A percentile compares a stretch with the other conserved stretches of the same genome.
Conservation (phyloP, 2,329 filamentous ascomycete species). For the Periconia digitata region DNA sequence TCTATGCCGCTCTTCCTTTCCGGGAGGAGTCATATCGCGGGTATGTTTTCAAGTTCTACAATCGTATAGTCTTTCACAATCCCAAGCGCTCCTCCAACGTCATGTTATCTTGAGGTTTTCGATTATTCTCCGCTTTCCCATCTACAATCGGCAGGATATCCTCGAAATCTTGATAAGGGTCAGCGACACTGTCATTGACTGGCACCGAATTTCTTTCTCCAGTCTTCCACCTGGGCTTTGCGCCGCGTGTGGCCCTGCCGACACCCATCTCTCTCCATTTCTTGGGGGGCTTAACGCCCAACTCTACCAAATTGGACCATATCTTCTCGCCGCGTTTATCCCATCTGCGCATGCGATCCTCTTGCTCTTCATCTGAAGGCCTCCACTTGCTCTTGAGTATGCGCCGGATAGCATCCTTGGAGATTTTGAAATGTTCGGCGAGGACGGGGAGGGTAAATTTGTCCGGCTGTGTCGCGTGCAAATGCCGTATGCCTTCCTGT, state of each 20-base stretch:
- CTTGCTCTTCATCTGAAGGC: constrained; percentile 54
- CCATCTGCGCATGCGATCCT: constrained; percentile 48
- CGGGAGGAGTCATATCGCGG: too few species aligned
- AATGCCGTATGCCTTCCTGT: constrained; percentile 80
- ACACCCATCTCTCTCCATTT: constrained; percentile 54
- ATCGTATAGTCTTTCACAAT: not conserved
- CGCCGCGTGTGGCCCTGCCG: constrained; percentile 29
- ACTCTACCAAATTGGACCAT: constrained; percentile 50
- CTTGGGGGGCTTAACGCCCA: constrained; percentile 59
- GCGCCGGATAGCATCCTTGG: constrained; percentile 80
- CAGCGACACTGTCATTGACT: constrained; percentile 27
- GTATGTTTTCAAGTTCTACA: not conserved
- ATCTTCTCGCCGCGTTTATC: constrained; percentile 52
- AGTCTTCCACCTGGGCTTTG: constrained; percentile 38
- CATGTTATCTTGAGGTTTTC: not conserved
- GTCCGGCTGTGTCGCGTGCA: constrained; percentile 76
- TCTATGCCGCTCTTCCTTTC: too few species aligned
- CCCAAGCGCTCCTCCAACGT: constrained; percentile 9
- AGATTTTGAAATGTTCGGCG: constrained; percentile 79
- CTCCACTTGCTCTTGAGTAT: constrained; percentile 81
- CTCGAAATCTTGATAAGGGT: constrained; percentile 17
- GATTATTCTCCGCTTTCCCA: constrained; percentile 4
- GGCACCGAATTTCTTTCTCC: constrained; percentile 28
- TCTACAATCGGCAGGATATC: constrained; percentile 36
- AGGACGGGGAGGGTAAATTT: constrained; percentile 74